Base-by-base conservation (phyloP, 2,329 filamentous ascomycete species). In the Fusarium tricinctum region DNA sequence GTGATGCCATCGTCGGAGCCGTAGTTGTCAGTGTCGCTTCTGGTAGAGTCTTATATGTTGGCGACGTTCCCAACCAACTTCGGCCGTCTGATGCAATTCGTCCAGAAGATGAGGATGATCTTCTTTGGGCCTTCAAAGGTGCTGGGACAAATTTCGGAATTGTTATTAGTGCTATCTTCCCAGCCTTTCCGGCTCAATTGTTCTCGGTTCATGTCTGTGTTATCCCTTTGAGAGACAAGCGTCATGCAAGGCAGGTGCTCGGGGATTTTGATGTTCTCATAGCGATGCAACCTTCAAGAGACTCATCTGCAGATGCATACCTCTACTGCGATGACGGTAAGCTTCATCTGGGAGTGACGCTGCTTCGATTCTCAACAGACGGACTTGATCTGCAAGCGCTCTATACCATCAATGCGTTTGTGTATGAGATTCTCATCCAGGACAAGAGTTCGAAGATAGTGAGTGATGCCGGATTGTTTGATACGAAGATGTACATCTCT, bases 101-200 rank as follows among this genome's bases (percentile, higher is more conserved):
- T 23, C 80, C 81, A 0, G 72, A 82, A n/a, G 81, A 85, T 30
- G 85, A 87, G 60, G n/a, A 17, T 0, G 84, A 87, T 49, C 63
- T 89, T 0, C 66, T 89, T 46, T 89, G 86, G 86, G 86, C 84
- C 1, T 71, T 89, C 0, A 86, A 80, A 79, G 88, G 88, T 2
- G 86, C 86, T 3, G 87, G 86, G 0, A 87, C 83, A 4, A 89
- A 89, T 69, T 83, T 89, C 72, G 86, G 86, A 32, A 85, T 90
- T 48, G 80, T 89, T 2, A 43, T 86, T 69, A 86, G 82, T 68
- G 81, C 88, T 8, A 80, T 76, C 14, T 86, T 89, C 76, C 82
- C 79, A 60, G 74, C 86, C 5, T 83, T 74, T 56, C 9, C 72
- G 12, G 82, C 83, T 63, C 79, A 78, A 9, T 80, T 48, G 0